Base-by-base conservation (phyloP, 2,329 filamentous ascomycete species). In the Sarocladium strictum region DNA sequence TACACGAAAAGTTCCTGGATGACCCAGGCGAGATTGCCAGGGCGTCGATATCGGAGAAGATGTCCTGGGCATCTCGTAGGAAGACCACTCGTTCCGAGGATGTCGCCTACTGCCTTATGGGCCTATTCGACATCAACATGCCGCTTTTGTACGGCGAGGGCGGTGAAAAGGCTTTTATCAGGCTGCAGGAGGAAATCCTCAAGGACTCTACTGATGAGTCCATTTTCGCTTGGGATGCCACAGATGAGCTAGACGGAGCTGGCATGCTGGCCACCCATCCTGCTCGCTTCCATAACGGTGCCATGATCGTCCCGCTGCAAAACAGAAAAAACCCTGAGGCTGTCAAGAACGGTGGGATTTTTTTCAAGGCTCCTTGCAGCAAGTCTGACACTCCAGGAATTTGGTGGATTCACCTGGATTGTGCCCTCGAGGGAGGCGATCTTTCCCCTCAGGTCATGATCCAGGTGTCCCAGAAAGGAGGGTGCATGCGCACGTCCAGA, bases 41-140 rank as follows among this genome's bases (percentile, higher is more conserved):
- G 7, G 40, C 35, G n/a, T 58, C 54, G 29, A 51, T 61, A 19
- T 58, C 61, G 4, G 51, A 54, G 27, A 57, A 61, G 32, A 64
- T 64, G 60, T 56, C 60, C 2, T 65, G 63, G 63, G 60, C 59
- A 3, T 56, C 61, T 3, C 23, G 32, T 7, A 53, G 63, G 4
- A 29, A 54, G 23, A 64, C 63, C 3, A 64, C 61, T 1, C 55
- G 60, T 3, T 23, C 45, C 15, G 63, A 65, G 51, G 63, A 65
- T 56, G 55, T 54, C 19, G 61, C 63, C 5, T 65, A 64, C 47
- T 62, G 60, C 41, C 57, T 64, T 2, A 54, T 65, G 21, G 63
- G 63, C 9, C 49, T 65, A 2, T 61, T 65, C 24, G 58, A 54
- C 27, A 57, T 64, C 27, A 59, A 60, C 54, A 64, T 65, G 62